Base-by-base conservation (phyloP, 148 eudicot species). In the Fagopyrum homotropicum region DNA sequence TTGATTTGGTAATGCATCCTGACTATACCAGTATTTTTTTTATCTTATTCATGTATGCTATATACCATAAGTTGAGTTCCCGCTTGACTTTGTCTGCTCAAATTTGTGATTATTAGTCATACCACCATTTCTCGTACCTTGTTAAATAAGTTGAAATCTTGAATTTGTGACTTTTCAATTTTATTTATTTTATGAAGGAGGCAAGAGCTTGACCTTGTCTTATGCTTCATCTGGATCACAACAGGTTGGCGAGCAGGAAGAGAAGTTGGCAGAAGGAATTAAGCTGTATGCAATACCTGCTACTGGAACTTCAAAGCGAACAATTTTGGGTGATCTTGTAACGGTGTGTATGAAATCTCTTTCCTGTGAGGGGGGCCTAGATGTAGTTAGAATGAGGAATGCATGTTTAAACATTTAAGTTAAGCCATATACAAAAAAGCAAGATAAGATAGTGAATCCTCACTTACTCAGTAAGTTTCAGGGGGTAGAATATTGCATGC, bases 201-300 rank as follows among this genome's bases (percentile, higher is more conserved):
- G 43, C 17, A 66, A 40, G 43, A 40, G 16, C 40, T 66, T 40
- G 47, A 66, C 47, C 43, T 43, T 40, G 35, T 35, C 9, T 16
- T 56, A 56, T 4, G 11, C 15, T 51, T 51, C 15, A 51, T 51
- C 40, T 57, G 30, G 68, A 1, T 66, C 47, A 43, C n/a, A 30
- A 9, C 75, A 95, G 98, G 98, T 95, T 82, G 98, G 98, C 75
- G 96, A 95, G 16, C 85, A 84, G 61, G 97, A 95, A 1, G 98
- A 95, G 81, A 95, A 95, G 86, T 80, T 95, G 72, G 97, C 96
- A 4, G 97, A 92, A 80, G 97, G 97, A 68, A 95, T 95, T 74
- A 92, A 92, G 75, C 82, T 95, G 46, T 85, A 88, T 85, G 97
- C 97, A 43, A 81, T 95, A 75, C 72, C 92, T 71, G 81, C 92